Percentiles rank a stretch among this genome's conserved stretches.
phyloP scores from a whole-genome alignment of 1,139 yeast species.

The Kodamaea sp. region DNA sequence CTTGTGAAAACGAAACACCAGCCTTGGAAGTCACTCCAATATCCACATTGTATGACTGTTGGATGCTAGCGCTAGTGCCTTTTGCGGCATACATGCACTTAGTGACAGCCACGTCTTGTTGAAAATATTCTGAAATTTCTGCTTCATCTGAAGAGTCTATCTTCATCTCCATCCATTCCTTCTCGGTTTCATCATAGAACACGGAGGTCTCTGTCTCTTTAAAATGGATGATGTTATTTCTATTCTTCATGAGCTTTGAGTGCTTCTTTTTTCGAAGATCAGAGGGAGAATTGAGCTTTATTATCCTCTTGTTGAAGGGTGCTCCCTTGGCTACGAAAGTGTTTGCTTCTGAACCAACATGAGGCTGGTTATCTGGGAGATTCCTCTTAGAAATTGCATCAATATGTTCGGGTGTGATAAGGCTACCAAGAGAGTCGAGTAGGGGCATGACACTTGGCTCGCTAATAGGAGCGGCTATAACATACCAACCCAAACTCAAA shows the following conservation, averaged over 20 bases:
- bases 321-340: too few relatives aligned
- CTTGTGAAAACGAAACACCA: background rate
- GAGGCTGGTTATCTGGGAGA: too few relatives aligned
- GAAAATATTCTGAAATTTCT: background rate
- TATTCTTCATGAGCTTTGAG: conserved; percentile 8
- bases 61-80: conserved; percentile 4
- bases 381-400: too few relatives aligned
- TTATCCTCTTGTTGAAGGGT: too few relatives aligned
- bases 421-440: too few relatives aligned
- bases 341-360: too few relatives aligned
- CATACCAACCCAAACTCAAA: too few relatives aligned
- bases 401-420: too few relatives aligned
- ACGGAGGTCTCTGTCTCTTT: conserved; percentile 13
- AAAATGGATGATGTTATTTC: conserved; percentile 15
- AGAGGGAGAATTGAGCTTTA: too few relatives aligned
- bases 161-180: conserved; percentile 16
- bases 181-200: conserved; percentile 17
- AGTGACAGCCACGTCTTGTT: conserved; percentile 7
- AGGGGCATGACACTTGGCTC: too few relatives aligned
- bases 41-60: conserved; percentile 4
- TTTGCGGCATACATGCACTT: conserved; percentile 7
- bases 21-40: conserved; percentile 1
- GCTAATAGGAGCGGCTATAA: too few relatives aligned
- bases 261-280: background rate
- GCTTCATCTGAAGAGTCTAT: background rate